Evolutionary conservation across 2,329 filamentous ascomycete genomes (phyloP), one percentile per base, ranked within the genome.

Genomic region (Phialophora macrospora): DNA sequence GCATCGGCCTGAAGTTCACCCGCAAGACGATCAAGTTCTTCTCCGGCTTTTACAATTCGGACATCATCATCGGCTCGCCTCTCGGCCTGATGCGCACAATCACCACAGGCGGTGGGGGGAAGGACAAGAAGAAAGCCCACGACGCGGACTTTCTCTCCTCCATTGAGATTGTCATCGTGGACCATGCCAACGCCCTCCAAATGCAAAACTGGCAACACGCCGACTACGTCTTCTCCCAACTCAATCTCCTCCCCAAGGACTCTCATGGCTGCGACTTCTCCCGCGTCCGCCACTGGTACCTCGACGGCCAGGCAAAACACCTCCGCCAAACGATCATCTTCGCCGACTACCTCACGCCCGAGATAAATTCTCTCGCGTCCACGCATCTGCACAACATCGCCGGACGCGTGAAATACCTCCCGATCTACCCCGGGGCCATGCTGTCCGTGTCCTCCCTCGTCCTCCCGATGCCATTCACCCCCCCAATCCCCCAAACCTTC

Each of bases 171-270:
- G 88, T 95, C 34, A 84, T 98, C 55, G 84, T 97, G 67, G 95
- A 99, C 76, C 93, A 98, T 78, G 90, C 92, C 12, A 93, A 98
- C 77, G 93, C 93, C 0, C 85, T 97, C 49, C 86, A 96, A 8
- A 97, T 97, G 93, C 95, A 99, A 77, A 98, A 97, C 77, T 98
- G 94, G 93, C 93, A 97, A 74, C 94, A 99, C 75, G 87, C 97
- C 67, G 91, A 96, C 76, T 91, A 91, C 76, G 90, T 97, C 72
- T 93, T 98, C 74, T 88, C 92, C 68, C 92, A 97, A 76, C 85
- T 99, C 68, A 99, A 99, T 76, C 83, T 90, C 24, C 92, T 96
- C 73, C 94, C 95, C 44, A 92, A 90, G 74, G 91, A 96, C 72
- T 87, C 92, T 0, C 93, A 97, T 77, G 93, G 91, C 70, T 96